Base-by-base conservation (phyloP, 257 asterid species). In the Primulina tabacum region DNA sequence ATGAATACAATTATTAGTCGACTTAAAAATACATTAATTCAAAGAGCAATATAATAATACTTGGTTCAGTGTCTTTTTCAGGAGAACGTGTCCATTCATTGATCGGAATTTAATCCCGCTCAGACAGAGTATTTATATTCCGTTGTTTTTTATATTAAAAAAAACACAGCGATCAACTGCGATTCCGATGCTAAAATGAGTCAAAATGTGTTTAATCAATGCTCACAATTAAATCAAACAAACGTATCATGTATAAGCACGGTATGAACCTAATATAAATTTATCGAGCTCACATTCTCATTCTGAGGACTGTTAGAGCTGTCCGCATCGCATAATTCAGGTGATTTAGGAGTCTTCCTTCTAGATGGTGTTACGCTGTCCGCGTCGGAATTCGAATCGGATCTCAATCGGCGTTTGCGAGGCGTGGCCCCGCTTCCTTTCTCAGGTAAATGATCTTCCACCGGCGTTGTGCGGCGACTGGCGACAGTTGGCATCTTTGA, bases 401-500 rank as follows among this genome's bases (percentile, higher is more conserved):
- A 84, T 78, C 90, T 90, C 74, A 76, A 64, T 26, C 82, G 76
- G 50, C 82, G 83, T 75, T 90, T 92, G 16, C 47, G 74, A 62
- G 92, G 92, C 47, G 87, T 81, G 61, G 77, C 70, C 6, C 71
- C 70, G 20, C 34, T 71, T 18, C 82, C 79, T 12, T 18, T 56
- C 78, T 68, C 80, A 6, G 71, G 20, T 3, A 26, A 29, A 64
- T 58, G 79, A 69, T 74, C 82, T 18, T 57, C 57, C 32, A 64
- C 72, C 29, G 71, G 77, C 20, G 87, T 68, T 18, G 82, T 53
- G 66, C 84, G 81, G 58, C 80, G 77, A 47, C 77, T 52, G 55
- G 82, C 85, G 58, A 89, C 76, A 29, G 85, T 71, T 67, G 95
- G 89, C 97, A 89, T 89, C 50, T 73, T 71, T 34, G 57, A 10